Percentiles rank a stretch among this genome's conserved stretches.
Evolutionary conservation across 2,329 filamentous ascomycete species (phyloP).

Genomic region (Curvularia sp.): DNA sequence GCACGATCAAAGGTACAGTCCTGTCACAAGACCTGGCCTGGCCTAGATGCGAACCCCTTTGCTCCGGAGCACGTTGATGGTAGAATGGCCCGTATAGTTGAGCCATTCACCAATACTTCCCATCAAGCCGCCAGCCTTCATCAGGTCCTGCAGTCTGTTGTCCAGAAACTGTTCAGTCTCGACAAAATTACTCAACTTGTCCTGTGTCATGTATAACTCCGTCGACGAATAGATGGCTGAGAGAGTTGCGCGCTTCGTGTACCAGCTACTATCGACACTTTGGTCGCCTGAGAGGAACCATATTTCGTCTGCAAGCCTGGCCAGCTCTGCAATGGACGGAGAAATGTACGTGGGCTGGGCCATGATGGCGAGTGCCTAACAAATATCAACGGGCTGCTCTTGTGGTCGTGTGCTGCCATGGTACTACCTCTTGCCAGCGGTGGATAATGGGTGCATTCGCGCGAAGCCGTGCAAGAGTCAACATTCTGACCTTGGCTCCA

Average conservation of each 20-base stretch:
- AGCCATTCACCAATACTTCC: conserved; percentile 75
- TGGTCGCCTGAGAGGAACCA: conserved; percentile 84
- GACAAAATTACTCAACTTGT: conserved; percentile 72
- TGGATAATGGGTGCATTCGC: conserved; percentile 76
- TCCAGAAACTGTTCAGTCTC: conserved; percentile 84
- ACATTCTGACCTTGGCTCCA: conserved; percentile 69
- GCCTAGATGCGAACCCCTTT: conserved; percentile 80
- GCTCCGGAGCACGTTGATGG: conserved; percentile 83
- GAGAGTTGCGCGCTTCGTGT: conserved; percentile 71
- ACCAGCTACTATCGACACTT: conserved; percentile 87
- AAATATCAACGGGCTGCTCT: conserved; percentile 6
- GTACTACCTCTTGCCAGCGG: conserved; percentile 82
- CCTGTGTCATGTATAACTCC: conserved; percentile 94
- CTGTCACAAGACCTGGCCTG: neutral
- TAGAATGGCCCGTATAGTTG: conserved; percentile 79
- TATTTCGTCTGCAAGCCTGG: conserved; percentile 87
- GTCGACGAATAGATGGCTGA: conserved; percentile 71
- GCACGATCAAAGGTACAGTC: neutral
- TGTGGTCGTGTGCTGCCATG: conserved; percentile 38
- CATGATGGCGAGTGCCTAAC: conserved; percentile 85
- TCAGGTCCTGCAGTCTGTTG: conserved; percentile 74
- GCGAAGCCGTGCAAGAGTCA: conserved; percentile 79
- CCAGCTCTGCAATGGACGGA: conserved; percentile 77
- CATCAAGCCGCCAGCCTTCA: conserved; percentile 67
- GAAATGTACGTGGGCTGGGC: conserved; percentile 81